phyloP scores from a whole-genome alignment of 179 eudicot species.

The Beta corolliflora region DNA sequence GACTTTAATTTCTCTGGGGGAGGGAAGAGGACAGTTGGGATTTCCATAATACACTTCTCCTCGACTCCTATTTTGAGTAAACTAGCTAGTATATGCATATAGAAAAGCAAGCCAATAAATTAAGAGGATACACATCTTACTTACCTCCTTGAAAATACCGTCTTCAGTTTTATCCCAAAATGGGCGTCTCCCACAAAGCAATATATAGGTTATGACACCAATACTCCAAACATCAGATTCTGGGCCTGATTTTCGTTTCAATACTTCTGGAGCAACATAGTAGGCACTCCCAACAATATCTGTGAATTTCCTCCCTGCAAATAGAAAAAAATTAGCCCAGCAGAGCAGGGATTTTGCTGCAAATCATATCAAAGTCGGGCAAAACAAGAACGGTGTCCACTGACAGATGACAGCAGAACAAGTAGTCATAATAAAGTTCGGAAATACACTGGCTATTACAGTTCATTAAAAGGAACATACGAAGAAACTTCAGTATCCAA shows the following conservation, averaged over 20 bases:
- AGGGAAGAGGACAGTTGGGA: no score
- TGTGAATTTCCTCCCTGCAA: constrained; percentile 78
- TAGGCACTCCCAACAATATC: constrained; percentile 99
- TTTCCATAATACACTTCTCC: no score
- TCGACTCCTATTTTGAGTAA: no score
- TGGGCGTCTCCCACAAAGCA: constrained; percentile 97
- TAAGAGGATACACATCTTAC: no score
- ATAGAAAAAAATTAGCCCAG: neutral
- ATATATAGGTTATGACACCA: constrained; percentile 93
- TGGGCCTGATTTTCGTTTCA: constrained; percentile 91
- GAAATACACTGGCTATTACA: no score
- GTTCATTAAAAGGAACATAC: no score
- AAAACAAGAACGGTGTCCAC: neutral
- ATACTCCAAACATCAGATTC: constrained; percentile 99
- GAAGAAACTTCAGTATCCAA: neutral
- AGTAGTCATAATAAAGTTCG: no score
- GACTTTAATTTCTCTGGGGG: neutral
- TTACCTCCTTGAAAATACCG: constrained; percentile 93
- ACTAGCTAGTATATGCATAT: neutral
- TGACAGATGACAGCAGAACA: neutral
- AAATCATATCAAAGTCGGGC: neutral
- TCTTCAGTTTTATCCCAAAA: constrained; percentile 99
- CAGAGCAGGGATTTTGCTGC: no score
- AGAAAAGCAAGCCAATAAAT: neutral
- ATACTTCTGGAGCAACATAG: constrained; percentile 97